Conservation (phyloP, 345 rosid genomes). For the Sonneratia caseolaris region DNA sequence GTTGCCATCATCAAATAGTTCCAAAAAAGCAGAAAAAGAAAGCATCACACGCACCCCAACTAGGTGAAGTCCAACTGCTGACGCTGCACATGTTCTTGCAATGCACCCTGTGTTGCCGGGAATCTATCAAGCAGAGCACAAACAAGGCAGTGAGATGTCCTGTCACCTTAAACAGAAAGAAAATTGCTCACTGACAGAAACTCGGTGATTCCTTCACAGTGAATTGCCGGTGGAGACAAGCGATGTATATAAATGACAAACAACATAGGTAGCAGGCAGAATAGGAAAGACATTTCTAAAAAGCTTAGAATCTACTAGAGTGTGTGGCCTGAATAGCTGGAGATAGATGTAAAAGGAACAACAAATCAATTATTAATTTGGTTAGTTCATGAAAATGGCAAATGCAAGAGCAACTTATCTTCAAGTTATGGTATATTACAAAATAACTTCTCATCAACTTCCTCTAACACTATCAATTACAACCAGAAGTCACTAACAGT, state of each 20-base stretch:
- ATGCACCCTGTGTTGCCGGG: constrained; percentile 98
- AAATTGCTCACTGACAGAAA: too few relatives aligned
- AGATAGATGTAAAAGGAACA: neutral
- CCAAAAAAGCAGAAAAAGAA: neutral
- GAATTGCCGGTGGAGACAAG: too few relatives aligned
- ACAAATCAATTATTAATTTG: too few relatives aligned
- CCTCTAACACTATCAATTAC: too few relatives aligned
- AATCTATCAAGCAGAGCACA: constrained; percentile 49
- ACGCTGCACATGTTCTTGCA: constrained; percentile 93
- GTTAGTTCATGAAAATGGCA: neutral
- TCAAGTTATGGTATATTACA: too few relatives aligned
- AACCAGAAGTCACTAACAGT: too few relatives aligned
- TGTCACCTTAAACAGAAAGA: neutral
- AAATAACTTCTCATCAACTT: too few relatives aligned
- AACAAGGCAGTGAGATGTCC: constrained; percentile 4
- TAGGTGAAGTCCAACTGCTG: constrained; percentile 79
- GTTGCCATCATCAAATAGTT: neutral
- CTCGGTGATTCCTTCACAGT: too few relatives aligned
- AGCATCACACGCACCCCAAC: constrained; percentile 42
- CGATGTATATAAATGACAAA: neutral
- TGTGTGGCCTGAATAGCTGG: neutral
- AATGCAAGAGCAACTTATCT: too few relatives aligned
- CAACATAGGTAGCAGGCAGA: neutral
- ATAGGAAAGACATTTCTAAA: neutral
- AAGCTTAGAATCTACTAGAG: neutral